Evolutionary conservation across 2,329 filamentous ascomycete genomes (phyloP).

Genomic region (Alternaria metachromatica): DNA sequence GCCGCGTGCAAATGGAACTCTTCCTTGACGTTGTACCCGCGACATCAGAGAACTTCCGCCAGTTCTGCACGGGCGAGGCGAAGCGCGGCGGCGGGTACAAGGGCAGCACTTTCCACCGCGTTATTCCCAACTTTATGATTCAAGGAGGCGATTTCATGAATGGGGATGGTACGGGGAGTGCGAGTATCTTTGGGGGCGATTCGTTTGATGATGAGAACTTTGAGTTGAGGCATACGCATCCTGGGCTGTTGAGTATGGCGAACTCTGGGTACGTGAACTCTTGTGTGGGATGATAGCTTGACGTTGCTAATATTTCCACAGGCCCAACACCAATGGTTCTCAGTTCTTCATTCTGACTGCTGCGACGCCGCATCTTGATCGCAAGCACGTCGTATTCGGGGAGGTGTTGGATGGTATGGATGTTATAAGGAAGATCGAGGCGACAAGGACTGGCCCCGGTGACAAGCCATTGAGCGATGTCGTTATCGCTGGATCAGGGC

Average conservation of each 20-base stretch:
- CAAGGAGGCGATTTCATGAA: constrained; percentile 78
- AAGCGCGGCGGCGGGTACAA: constrained; percentile 80
- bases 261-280: constrained; percentile 67
- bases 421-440: constrained; percentile 94
- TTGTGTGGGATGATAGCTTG: neutral
- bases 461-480: constrained; percentile 12
- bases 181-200: constrained; percentile 86
- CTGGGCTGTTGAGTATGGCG: constrained; percentile 96
- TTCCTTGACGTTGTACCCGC: constrained; percentile 83
- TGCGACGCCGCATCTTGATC: constrained; percentile 92
- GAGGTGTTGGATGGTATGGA: constrained; percentile 87
- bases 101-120: constrained; percentile 83
- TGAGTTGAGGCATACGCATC: constrained; percentile 87
- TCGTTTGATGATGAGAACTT: constrained; percentile 90
- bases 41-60: constrained; percentile 80
- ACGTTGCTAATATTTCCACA: neutral
- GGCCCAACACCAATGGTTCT: constrained; percentile 91
- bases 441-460: constrained; percentile 59
- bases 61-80: constrained; percentile 76
- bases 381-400: constrained; percentile 95
- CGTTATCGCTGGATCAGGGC: constrained; percentile 11
- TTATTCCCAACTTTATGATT: constrained; percentile 98
- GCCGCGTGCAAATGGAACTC: constrained; percentile 84
- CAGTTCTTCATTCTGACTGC: constrained; percentile 99
- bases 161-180: constrained; percentile 85